These are phyloP conservation scores for Uronychia binucleata DNA, from an alignment of 73 alveolate genomes.

Conservation along the genomic window DNA sequence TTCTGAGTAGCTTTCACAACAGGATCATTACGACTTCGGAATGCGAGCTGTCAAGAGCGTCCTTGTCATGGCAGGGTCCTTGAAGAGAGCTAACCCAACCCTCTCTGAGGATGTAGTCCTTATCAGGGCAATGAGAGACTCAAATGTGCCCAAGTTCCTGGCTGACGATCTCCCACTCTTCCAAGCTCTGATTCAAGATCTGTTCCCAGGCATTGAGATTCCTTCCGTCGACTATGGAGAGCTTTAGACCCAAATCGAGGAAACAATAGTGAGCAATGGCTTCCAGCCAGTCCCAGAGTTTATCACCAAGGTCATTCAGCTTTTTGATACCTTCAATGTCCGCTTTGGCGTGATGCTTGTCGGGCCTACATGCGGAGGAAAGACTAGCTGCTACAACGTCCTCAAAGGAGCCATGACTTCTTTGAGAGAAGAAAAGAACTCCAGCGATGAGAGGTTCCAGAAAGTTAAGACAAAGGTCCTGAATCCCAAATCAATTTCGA, in stretches of 20 bases:
- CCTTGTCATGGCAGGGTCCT: constrained; percentile 99
- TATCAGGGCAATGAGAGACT: constrained; percentile 99
- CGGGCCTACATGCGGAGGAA: constrained; percentile 92
- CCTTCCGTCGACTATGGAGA: constrained; percentile 89
- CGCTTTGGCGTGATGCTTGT: constrained; percentile 86
- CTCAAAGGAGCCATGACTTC: constrained; percentile 72
- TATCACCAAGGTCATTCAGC: constrained; percentile 75
- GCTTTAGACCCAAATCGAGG: constrained; percentile 81
- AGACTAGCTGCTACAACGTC: constrained; percentile 73
- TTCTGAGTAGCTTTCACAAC: constrained; percentile 82
- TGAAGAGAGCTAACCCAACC: constrained; percentile 96
- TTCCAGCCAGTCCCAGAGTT: constrained; percentile 69
- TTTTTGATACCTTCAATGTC: constrained; percentile 86
- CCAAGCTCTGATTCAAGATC: constrained; percentile 62
- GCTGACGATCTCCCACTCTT: constrained; percentile 98
- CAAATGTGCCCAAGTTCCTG: constrained; percentile 98
- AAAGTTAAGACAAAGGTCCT: constrained; percentile 68
- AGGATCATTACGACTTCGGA: constrained; percentile 96
- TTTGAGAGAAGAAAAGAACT: constrained; percentile 49
- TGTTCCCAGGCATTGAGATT: constrained; percentile 80
- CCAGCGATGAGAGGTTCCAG: constrained; percentile 62
- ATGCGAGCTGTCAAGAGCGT: constrained; percentile 99
- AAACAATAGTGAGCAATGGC: constrained; percentile 59
- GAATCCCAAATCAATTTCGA: constrained; percentile 86
- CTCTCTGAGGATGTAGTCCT: constrained; percentile 98